These are phyloP conservation scores for Periconia digitata DNA, from an alignment of 2,329 filamentous ascomycete species.

Conservation along the genomic window DNA sequence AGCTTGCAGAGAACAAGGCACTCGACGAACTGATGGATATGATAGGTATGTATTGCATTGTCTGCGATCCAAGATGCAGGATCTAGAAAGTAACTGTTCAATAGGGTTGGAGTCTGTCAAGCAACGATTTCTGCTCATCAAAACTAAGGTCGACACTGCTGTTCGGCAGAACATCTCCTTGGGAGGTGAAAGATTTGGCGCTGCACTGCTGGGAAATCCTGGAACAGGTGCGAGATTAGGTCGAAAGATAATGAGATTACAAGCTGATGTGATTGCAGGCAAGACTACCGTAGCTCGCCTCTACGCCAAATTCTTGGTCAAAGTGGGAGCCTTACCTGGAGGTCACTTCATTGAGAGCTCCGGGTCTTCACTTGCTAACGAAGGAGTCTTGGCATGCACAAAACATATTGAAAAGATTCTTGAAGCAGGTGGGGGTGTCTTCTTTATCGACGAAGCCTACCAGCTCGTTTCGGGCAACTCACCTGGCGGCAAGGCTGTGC, in stretches of 20 bases:
- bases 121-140: conserved; percentile 62
- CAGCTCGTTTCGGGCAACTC: conserved; percentile 66
- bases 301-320: conserved; percentile 66
- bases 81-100: no score
- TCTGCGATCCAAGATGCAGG: background rate
- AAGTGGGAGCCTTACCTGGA: conserved; percentile 65
- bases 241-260: background rate
- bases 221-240: conserved; percentile 72
- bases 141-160: conserved; percentile 62
- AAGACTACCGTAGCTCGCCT: conserved; percentile 77
- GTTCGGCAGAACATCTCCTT: conserved; percentile 61
- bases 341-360: conserved; percentile 65
- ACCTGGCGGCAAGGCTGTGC: conserved; percentile 59
- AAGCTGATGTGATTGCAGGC: conserved; percentile 43
- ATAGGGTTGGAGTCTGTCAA: conserved; percentile 66
- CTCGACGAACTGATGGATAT: conserved; percentile 69
- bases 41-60: conserved; percentile 53
- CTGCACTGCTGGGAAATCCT: conserved; percentile 69
- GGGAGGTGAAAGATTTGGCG: conserved; percentile 61
- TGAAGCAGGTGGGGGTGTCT: conserved; percentile 63
- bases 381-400: conserved; percentile 61
- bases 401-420: conserved; percentile 59
- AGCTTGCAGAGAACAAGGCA: conserved; percentile 54
- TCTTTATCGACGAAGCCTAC: conserved; percentile 82
- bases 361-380: conserved; percentile 65